phyloP scores from a whole-genome alignment of 495 filamentous ascomycete genomes.

The Massariosphaeria phaeospora region DNA sequence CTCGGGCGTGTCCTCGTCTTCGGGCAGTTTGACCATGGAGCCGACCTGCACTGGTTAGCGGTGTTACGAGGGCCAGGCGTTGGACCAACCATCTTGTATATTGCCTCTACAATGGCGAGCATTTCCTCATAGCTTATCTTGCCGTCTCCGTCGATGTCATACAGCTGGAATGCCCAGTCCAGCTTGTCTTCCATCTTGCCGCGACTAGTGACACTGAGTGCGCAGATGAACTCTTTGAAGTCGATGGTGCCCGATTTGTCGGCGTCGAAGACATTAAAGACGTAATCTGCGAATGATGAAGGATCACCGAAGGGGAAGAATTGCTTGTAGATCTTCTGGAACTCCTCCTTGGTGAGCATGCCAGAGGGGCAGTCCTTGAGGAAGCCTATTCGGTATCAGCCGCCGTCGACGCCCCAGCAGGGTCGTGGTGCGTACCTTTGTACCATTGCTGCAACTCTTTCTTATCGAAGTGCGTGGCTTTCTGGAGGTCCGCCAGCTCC shows the following conservation, averaged over 20 bases:
- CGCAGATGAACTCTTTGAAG: conserved; percentile 99
- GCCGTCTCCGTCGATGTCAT: conserved; percentile 97
- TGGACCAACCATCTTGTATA: conserved; percentile 91
- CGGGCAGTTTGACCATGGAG: conserved; percentile 97
- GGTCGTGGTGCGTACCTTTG: conserved; percentile 60
- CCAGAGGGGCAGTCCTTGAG: conserved; percentile 96
- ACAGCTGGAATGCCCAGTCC: conserved; percentile 98
- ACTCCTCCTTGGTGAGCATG: conserved; percentile 94
- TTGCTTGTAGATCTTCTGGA: conserved; percentile 98
- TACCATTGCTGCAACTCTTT: conserved; percentile 99
- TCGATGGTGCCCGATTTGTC: conserved; percentile 97
- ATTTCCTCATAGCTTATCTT: conserved; percentile 99
- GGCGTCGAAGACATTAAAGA: conserved; percentile 97
- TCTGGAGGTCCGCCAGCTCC: conserved; percentile 90
- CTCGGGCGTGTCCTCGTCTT: conserved; percentile 97
- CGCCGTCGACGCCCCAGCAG: not conserved
- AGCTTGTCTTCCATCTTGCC: conserved; percentile 99
- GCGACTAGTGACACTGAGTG: conserved; percentile 89
- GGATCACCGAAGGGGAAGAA: conserved; percentile 99
- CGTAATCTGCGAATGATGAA: conserved; percentile 94
- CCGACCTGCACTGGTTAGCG: conserved; percentile 61
- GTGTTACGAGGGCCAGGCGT: not conserved
- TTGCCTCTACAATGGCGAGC: conserved; percentile 96
- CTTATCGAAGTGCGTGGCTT: conserved; percentile 97
- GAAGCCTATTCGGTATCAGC: conserved; percentile 59